Percentiles rank a stretch among this genome's conserved stretches.
Conservation (phyloP, 805 yeast genomes). For the Ogataea saltuana region DNA sequence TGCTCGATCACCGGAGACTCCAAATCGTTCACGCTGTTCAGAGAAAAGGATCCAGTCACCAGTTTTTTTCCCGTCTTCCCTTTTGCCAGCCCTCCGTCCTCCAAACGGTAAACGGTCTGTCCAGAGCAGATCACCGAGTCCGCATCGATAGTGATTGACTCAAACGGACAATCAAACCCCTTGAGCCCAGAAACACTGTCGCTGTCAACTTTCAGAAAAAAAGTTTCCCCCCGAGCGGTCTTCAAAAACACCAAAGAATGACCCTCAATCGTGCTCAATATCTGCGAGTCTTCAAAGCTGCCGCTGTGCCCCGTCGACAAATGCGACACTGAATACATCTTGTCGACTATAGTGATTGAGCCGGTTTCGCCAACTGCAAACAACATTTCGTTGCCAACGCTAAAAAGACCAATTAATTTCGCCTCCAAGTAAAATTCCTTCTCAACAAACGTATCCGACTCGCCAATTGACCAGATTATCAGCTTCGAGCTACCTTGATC, state of each 20-base stretch:
- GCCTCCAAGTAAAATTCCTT: slow-evolving; percentile 19
- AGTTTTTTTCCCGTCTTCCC: slow-evolving; percentile 7
- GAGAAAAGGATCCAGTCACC: slow-evolving; percentile 4
- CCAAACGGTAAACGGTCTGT: slow-evolving; percentile 16
- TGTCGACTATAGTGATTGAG: slow-evolving; percentile 10
- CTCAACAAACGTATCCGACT: slow-evolving; percentile 13
- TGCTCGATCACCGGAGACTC: slow-evolving; percentile 6
- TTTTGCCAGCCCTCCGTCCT: slow-evolving; percentile 11
- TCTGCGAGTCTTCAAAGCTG: slow-evolving; percentile 3
- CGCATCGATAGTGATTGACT: slow-evolving; percentile 6
- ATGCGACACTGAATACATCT: background rate
- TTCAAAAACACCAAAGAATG: slow-evolving; percentile 9
- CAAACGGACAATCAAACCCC: slow-evolving; percentile 15
- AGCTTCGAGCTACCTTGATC: slow-evolving; percentile 16
- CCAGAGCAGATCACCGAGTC: slow-evolving; percentile 17
- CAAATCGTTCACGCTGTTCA: background rate
- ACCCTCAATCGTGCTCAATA: slow-evolving; percentile 13
- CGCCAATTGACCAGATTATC: slow-evolving; percentile 22
- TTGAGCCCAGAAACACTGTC: slow-evolving; percentile 1
- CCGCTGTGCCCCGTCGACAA: background rate
- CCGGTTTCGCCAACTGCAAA: slow-evolving; percentile 17
- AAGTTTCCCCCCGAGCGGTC: background rate
- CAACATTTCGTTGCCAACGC: slow-evolving; percentile 5
- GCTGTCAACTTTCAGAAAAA: background rate
- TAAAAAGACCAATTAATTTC: slow-evolving; percentile 19